These are phyloP conservation scores for Starmerella asiatica DNA, from an alignment of 805 yeast species.

Conservation along the genomic window DNA sequence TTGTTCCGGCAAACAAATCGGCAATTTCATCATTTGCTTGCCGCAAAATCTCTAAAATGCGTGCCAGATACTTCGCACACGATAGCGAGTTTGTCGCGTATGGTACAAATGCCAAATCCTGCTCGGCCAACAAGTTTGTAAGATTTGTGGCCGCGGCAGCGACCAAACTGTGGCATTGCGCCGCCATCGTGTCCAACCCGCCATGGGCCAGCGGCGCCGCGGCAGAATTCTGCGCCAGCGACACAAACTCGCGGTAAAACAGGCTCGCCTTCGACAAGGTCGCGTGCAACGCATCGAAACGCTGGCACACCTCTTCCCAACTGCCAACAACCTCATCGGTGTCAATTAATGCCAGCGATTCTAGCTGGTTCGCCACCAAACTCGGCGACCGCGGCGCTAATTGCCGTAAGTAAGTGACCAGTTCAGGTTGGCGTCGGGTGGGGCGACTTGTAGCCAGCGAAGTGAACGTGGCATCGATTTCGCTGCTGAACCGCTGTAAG, in stretches of 20 bases:
- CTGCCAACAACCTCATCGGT: conserved; percentile 12
- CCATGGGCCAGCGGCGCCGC: conserved; percentile 4
- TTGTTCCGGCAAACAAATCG: conserved; percentile 3
- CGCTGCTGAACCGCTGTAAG: conserved; percentile 29
- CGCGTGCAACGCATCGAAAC: conserved; percentile 12
- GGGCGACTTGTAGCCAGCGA: conserved; percentile 6
- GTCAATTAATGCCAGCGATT: conserved; percentile 5
- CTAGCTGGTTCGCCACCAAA: conserved; percentile 5
- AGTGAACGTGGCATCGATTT: conserved; percentile 14
- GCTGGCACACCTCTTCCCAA: conserved; percentile 14
- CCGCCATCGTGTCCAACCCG: conserved; percentile 4
- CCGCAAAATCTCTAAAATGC: conserved; percentile 34
- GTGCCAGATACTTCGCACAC: conserved; percentile 39
- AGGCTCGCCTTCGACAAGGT: conserved; percentile 12
- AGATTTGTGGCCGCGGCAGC: conserved; percentile 5
- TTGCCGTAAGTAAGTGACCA: conserved; percentile 8
- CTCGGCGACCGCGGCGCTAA: background rate
- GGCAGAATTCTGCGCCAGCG: conserved; percentile 8
- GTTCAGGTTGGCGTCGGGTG: conserved; percentile 8
- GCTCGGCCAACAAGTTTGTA: conserved; percentile 2
- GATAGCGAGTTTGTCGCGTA: conserved; percentile 51
- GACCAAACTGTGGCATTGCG: conserved; percentile 8
- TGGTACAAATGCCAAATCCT: conserved; percentile 45
- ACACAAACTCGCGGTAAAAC: conserved; percentile 20
- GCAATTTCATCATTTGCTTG: conserved; percentile 33